phyloP scores from a whole-genome alignment of 1,284 basidiomycete genomes.

The Puccinia coronata region DNA sequence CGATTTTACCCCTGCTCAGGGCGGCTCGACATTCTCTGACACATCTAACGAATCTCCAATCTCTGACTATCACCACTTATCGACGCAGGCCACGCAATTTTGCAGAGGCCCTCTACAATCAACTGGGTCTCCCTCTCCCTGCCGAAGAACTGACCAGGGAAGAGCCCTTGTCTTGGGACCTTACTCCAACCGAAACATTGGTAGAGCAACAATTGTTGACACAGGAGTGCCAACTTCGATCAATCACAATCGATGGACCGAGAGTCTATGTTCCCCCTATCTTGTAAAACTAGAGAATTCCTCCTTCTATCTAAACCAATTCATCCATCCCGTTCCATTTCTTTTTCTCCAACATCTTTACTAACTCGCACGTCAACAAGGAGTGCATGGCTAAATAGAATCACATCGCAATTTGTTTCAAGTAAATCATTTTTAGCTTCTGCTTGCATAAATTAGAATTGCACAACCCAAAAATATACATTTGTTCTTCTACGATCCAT shows the following conservation, averaged over 20 bases:
- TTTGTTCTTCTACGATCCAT: too few species aligned
- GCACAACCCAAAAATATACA: too few species aligned
- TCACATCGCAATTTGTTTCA: too few species aligned
- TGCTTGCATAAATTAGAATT: too few species aligned
- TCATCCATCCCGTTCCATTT: background rate
- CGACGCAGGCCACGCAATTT: conserved; percentile 7
- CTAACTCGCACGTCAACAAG: too few species aligned
- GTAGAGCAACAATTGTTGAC: background rate
- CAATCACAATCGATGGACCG: conserved; percentile 9
- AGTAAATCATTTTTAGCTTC: too few species aligned
- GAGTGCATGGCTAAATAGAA: too few species aligned
- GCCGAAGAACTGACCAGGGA: background rate
- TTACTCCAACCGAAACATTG: conserved; percentile 4
- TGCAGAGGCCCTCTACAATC: background rate
- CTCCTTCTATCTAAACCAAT: background rate
- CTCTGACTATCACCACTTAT: conserved; percentile 21
- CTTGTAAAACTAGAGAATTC: background rate
- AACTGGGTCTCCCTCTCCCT: background rate
- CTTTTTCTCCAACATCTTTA: too few species aligned
- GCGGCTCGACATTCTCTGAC: background rate
- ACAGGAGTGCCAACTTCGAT: conserved; percentile 15
- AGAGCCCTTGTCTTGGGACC: conserved; percentile 7
- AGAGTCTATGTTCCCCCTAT: conserved; percentile 2
- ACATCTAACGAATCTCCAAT: conserved; percentile 6
- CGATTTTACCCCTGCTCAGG: background rate